Base-by-base conservation (phyloP, 2,329 filamentous ascomycete genomes). In the Diaporthe caulivora region DNA sequence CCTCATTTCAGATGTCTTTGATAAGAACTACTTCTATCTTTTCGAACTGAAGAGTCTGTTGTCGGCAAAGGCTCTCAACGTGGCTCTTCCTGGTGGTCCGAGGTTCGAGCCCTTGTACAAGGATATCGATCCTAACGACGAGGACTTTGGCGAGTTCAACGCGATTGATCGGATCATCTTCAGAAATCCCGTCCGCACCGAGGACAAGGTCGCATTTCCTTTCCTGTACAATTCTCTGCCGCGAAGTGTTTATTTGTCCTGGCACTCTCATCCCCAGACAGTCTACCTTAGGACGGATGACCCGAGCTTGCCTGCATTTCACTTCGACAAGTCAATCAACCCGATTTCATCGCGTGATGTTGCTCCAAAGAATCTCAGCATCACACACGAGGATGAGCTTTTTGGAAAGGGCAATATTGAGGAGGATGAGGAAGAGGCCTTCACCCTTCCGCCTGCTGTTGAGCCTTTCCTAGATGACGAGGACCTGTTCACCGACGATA, bases 101-200 rank as follows among this genome's bases (percentile, higher is more conserved):
- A 92, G 97, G 40, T 99, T 99, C 76, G 97, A 99, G 83, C 97
- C 97, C 31, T 83, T 99, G 26, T 99, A 98, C 87, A 99, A 99
- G 84, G 97, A 99, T 79, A 95, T 99, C 75, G 95, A 99, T 82
- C 97, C 97, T 2, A 99, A 99, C 79, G 96, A 98, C 78, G 97
- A 99, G 83, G 97, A 99, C 81, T 99, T 99, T 84, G 97, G 97
- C 83, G 97, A 99, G 83, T 99, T 99, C 88, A 99, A 99, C 80
- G 97, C 97, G 44, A 99, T 99, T 79, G 97, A 99, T 80, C 94
- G 97, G 78, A 99, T 99, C 84, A 99, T 99, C 78, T 99, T 99
- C 88, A 93, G 97, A 77, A 93, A 94, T 60, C 95, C 96, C 0
- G 97, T 98, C 77, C 92, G 96, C 78, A 99, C 96, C 11, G 97